These are phyloP conservation scores for Fusarium pininemorale DNA, from an alignment of 2,329 filamentous ascomycete species.

Conservation along the genomic window DNA sequence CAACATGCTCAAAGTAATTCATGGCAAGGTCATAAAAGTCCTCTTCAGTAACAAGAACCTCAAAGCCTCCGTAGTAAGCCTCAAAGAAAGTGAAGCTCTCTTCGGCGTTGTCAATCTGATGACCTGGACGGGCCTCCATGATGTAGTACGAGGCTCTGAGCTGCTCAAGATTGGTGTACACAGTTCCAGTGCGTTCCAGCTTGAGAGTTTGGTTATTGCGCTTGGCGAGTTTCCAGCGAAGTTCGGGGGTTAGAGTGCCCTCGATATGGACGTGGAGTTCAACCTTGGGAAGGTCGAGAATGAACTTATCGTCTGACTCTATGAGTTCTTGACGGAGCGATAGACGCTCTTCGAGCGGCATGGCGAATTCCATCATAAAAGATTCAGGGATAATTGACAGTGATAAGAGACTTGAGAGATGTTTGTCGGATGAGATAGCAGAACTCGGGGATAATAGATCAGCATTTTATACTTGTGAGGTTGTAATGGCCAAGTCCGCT, in stretches of 20 bases:
- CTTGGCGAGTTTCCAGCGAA: slow-evolving; percentile 73
- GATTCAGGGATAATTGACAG: accelerated
- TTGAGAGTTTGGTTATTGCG: slow-evolving; percentile 65
- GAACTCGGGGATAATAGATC: not conserved
- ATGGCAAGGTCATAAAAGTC: slow-evolving; percentile 79
- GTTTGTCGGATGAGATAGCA: accelerated
- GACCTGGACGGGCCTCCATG: slow-evolving; percentile 43
- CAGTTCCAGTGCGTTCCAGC: slow-evolving; percentile 12
- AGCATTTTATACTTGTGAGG: not conserved
- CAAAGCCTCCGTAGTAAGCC: slow-evolving; percentile 81
- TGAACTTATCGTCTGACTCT: slow-evolving; percentile 9
- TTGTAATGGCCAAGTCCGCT: not conserved
- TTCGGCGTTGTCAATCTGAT: slow-evolving; percentile 21
- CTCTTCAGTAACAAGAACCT: slow-evolving; percentile 67
- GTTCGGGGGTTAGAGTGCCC: slow-evolving; percentile 72
- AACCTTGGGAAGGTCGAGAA: slow-evolving; percentile 16
- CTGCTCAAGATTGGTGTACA: slow-evolving; percentile 8
- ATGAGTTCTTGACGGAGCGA: slow-evolving; percentile 10
- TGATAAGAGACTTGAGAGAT: not conserved
- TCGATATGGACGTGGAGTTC: slow-evolving; percentile 69
- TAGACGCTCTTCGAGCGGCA: slow-evolving; percentile 12
- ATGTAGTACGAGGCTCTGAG: slow-evolving; percentile 20
- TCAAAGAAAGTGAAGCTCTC: slow-evolving; percentile 65
- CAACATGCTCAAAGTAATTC: slow-evolving; percentile 73
- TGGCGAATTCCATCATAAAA: slow-evolving; percentile 4